Evolutionary conservation across 345 rosid genomes (phyloP), one percentile per base, ranked within the genome.

Genomic region (Dipteronia sinensis): DNA sequence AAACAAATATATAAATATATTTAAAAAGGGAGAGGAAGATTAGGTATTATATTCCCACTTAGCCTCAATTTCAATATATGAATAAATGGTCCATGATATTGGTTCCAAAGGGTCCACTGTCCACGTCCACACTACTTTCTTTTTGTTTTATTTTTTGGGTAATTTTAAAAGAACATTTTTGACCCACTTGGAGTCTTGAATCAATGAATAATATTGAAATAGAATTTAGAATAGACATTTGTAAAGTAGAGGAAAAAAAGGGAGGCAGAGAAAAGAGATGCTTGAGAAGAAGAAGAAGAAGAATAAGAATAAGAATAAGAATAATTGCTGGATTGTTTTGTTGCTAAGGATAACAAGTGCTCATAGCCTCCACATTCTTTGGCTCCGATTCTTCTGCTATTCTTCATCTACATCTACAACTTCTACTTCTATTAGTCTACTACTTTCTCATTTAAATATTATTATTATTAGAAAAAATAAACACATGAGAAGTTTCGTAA

Each of bases 331-430:
- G 29, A 59, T 61, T 42, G 46, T 40, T 34, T 34, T 34, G 77
- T 49, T 58, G 8, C 19, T 10, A 62, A 63, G 3, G 8, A 62
- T 23, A 15, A 42, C 25, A 22, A 42, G 44, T 10, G 66, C 31
- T 8, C 22, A 10, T 12, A 65, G 38, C 66, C 65, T 74, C 81
- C 82, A 68, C 29, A 69, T 51, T 58, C 9, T 49, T 75, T 49
- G 79, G 72, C 77, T 66, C 77, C 83, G 9, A 38, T 70, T 81
- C 83, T 77, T 83, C 74, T 66, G 15, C 4, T 29, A 29, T 20
- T 49, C 44, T 40, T 19, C 62, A 67, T 3, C 38, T 22, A 9
- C 15, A 13, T 59, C 19, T 27, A 66, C 10, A 34, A 34, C 38
- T 34, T 34, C 6, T 34, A 34, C 38, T 34, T 34, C 38, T 0